Evolutionary conservation across 805 yeast species (phyloP).

Genomic region (Cyberlindnera meyerae): DNA sequence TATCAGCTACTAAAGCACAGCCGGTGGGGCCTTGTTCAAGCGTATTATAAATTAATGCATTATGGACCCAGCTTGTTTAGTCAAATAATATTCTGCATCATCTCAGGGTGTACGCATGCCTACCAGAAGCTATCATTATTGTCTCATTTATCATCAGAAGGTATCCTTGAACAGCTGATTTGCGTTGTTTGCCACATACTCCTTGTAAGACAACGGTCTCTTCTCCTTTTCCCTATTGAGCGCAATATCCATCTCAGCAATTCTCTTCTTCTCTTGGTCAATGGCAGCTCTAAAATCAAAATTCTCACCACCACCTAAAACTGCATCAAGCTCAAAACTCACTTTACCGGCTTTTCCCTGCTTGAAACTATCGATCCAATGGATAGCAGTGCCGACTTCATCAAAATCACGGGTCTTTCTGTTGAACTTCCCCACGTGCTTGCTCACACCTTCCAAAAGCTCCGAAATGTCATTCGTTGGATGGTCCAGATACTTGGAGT

Average conservation of each 20-base stretch:
- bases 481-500: conserved; percentile 37
- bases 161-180: conserved; percentile 22
- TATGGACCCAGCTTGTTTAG: too few species aligned
- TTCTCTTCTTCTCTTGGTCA: conserved; percentile 15
- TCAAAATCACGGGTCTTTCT: conserved; percentile 36
- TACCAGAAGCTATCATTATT: too few species aligned
- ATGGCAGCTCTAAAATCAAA: conserved; percentile 15
- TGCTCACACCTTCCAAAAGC: conserved; percentile 47
- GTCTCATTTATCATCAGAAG: too few species aligned
- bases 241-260: conserved; percentile 21
- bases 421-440: conserved; percentile 30
- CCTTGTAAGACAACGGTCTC: conserved; percentile 16
- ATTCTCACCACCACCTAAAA: conserved; percentile 7
- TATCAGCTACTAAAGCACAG: too few species aligned
- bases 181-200: conserved; percentile 20
- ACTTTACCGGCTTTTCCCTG: conserved; percentile 40
- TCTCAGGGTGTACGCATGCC: too few species aligned
- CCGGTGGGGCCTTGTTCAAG: too few species aligned
- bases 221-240: conserved; percentile 16
- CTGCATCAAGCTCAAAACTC: conserved; percentile 23
- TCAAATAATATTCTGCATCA: too few species aligned
- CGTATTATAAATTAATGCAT: too few species aligned
- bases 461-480: conserved; percentile 73
- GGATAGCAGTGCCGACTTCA: conserved; percentile 57
- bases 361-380: conserved; percentile 58